These are phyloP conservation scores for Cardamine resedifolia DNA, from an alignment of 345 rosid species.

Conservation along the genomic window DNA sequence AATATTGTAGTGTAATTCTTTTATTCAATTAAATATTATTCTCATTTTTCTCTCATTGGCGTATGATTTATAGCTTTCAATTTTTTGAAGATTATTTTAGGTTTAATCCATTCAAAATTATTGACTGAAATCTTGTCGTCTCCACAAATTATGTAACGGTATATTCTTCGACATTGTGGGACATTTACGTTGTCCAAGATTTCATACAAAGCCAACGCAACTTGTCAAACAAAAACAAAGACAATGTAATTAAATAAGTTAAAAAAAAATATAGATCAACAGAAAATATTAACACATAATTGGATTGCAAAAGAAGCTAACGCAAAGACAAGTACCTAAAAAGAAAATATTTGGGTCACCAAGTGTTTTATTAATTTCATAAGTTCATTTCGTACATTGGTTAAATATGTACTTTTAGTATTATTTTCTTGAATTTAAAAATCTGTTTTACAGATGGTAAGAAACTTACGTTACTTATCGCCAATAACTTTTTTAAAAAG, in stretches of 20 bases:
- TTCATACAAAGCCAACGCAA: background rate
- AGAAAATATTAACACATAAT: background rate
- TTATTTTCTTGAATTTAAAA: background rate
- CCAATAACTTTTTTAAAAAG: background rate
- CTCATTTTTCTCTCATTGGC: background rate
- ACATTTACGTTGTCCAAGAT: no score
- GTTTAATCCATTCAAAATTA: background rate
- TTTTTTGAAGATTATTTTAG: background rate
- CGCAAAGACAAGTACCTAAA: no score
- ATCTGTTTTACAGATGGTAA: background rate
- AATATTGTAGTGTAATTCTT: conserved; percentile 33
- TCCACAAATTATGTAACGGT: no score
- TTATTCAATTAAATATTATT: conserved; percentile 32
- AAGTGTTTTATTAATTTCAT: no score
- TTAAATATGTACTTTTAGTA: no score
- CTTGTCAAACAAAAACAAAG: background rate
- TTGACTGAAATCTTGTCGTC: no score
- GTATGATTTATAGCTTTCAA: background rate
- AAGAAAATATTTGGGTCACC: no score
- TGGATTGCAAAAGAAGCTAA: background rate
- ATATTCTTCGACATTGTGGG: no score
- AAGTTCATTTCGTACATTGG: no score
- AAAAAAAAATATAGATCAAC: background rate
- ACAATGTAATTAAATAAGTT: background rate
- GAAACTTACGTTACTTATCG: background rate